Percentiles rank a stretch among this genome's conserved stretches.
Evolutionary conservation across 441 rosid species (phyloP).

Genomic region (Pelargonium citronellum): DNA sequence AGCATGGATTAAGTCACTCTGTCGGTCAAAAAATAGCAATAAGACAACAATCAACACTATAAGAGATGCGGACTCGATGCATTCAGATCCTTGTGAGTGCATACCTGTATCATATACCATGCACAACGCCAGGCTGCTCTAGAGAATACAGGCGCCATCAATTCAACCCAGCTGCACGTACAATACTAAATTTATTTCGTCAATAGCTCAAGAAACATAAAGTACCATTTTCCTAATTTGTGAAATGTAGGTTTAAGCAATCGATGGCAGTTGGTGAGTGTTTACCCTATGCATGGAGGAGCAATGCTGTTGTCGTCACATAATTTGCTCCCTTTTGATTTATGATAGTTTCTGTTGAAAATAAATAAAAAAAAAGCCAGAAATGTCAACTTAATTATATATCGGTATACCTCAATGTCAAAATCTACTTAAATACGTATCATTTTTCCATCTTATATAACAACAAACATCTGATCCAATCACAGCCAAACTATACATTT

Average conservation of each 20-base stretch:
- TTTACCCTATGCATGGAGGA: conserved; percentile 89
- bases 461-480: neutral
- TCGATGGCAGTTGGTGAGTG: neutral
- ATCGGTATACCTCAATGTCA: neutral
- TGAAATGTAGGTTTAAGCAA: too few relatives aligned
- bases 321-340: conserved; percentile 58
- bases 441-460: neutral
- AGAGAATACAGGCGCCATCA: conserved; percentile 97
- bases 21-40: conserved; percentile 23
- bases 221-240: neutral
- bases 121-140: conserved; percentile 81
- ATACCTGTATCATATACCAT: conserved; percentile 92
- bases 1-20: conserved; percentile 89
- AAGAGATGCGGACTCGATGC: neutral
- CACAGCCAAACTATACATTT: neutral
- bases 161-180: conserved; percentile 93
- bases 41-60: neutral
- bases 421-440: too few relatives aligned
- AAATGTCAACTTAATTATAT: neutral
- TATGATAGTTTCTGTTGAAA: conserved; percentile 58
- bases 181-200: neutral
- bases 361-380: neutral
- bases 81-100: neutral
- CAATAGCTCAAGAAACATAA: neutral
- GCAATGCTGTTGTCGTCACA: conserved; percentile 64